Percentiles rank a stretch among this genome's conserved stretches.
phyloP scores from a whole-genome alignment of 1,284 basidiomycete genomes.

The Gomphus bonarii region DNA sequence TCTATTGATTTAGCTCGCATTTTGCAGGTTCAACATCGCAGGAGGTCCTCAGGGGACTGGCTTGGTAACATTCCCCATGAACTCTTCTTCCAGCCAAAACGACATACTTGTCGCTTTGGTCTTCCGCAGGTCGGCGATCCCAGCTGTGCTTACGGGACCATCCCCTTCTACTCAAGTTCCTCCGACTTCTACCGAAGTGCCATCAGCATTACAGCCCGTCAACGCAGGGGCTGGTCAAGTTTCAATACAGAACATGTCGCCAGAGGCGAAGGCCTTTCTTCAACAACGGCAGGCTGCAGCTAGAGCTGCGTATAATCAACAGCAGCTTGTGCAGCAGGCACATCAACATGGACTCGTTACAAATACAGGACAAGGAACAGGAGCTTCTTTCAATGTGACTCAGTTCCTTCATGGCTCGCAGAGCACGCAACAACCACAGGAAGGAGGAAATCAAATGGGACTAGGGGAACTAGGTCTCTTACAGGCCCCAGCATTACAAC shows the following conservation, averaged over 20 bases:
- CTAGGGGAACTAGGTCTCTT: conserved; percentile 6
- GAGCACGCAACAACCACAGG: conserved; percentile 1
- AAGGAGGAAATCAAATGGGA: not conserved
- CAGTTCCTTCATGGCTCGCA: not conserved
- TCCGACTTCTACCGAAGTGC: not conserved
- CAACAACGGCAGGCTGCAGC: conserved; percentile 2
- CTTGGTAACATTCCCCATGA: not conserved
- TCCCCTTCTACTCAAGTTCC: not conserved
- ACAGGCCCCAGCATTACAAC: conserved; percentile 17
- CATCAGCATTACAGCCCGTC: not conserved
- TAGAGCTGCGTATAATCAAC: conserved; percentile 4
- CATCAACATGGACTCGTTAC: not conserved
- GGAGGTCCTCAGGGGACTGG: conserved; percentile 6
- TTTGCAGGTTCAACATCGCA: not conserved
- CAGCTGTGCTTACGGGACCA: not conserved
- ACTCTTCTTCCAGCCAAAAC: not conserved
- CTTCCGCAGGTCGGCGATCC: not conserved
- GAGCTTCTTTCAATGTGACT: not conserved
- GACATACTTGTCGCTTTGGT: conserved; percentile 2
- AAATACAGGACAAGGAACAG: not conserved
- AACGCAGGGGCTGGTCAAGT: not conserved
- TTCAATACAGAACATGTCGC: not conserved
- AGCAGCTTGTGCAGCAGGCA: conserved; percentile 7
- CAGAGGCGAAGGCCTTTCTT: not conserved
- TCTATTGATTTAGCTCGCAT: not conserved